These are phyloP conservation scores for Meredithiella fracta DNA, from an alignment of 2,329 filamentous ascomycete genomes.

Conservation along the genomic window DNA sequence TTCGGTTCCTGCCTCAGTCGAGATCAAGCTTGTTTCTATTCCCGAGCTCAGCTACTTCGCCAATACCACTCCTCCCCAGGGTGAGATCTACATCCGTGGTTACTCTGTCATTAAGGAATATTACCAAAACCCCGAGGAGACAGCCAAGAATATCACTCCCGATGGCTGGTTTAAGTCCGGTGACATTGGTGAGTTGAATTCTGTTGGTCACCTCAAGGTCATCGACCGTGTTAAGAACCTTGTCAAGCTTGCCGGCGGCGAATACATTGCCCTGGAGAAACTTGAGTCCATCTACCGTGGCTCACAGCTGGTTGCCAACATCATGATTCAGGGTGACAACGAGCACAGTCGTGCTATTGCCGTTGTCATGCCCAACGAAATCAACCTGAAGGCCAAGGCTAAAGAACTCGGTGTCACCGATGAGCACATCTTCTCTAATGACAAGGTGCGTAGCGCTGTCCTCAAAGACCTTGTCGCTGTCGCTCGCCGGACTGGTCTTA, in stretches of 20 bases:
- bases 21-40: slow-evolving; percentile 84
- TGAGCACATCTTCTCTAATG: slow-evolving; percentile 48
- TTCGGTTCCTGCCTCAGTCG: slow-evolving; percentile 57
- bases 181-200: slow-evolving; percentile 81
- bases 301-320: slow-evolving; percentile 60
- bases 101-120: slow-evolving; percentile 60
- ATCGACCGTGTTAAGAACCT: slow-evolving; percentile 98
- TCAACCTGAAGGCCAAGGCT: slow-evolving; percentile 43
- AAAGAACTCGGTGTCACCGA: slow-evolving; percentile 46
- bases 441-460: slow-evolving; percentile 44
- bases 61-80: slow-evolving; percentile 62
- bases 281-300: slow-evolving; percentile 83
- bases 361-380: slow-evolving; percentile 55
- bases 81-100: slow-evolving; percentile 83
- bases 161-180: slow-evolving; percentile 97
- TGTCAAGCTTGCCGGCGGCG: slow-evolving; percentile 85
- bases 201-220: slow-evolving; percentile 62
- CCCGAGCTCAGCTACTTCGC: slow-evolving; percentile 73
- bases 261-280: slow-evolving; percentile 95
- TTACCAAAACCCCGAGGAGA: slow-evolving; percentile 75
- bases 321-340: slow-evolving; percentile 70
- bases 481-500: slow-evolving; percentile 50
- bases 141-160: slow-evolving; percentile 54
- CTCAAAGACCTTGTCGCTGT: slow-evolving; percentile 51
- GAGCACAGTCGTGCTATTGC: slow-evolving; percentile 66